Conservation (phyloP, 2,329 filamentous ascomycete species). For the Fusarium brachygibbosum region DNA sequence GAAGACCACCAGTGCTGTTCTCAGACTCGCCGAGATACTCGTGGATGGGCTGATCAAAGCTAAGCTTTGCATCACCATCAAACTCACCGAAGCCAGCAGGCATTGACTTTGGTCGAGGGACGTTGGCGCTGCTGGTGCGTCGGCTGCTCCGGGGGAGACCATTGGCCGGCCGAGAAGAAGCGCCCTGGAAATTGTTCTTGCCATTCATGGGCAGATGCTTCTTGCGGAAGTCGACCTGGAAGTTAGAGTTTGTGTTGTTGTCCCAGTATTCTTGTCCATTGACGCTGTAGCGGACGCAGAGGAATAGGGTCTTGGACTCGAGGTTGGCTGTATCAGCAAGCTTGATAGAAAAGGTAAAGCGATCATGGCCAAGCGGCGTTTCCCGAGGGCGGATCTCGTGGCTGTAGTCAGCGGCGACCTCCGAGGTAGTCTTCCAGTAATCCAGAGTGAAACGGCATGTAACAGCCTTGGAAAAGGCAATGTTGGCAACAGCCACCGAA, state of each 20-base stretch:
- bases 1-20: slow-evolving; percentile 67
- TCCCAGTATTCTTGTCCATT: slow-evolving; percentile 93
- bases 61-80: slow-evolving; percentile 69
- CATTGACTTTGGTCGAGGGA: slow-evolving; percentile 67
- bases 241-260: slow-evolving; percentile 89
- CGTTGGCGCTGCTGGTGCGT: slow-evolving; percentile 57
- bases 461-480: slow-evolving; percentile 90
- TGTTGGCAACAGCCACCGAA: slow-evolving; percentile 85
- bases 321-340: slow-evolving; percentile 91
- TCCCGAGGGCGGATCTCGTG: slow-evolving; percentile 80
- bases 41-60: slow-evolving; percentile 71
- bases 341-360: slow-evolving; percentile 95
- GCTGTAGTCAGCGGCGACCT: slow-evolving; percentile 89
- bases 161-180: slow-evolving; percentile 64
- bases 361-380: slow-evolving; percentile 77
- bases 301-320: slow-evolving; percentile 90
- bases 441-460: slow-evolving; percentile 96
- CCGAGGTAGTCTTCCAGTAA: slow-evolving; percentile 98
- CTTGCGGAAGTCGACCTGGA: slow-evolving; percentile 93
- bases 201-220: slow-evolving; percentile 74
- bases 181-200: slow-evolving; percentile 66
- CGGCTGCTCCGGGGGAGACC: slow-evolving; percentile 77
- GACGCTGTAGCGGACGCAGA: slow-evolving; percentile 90
- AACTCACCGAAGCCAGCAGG: slow-evolving; percentile 79
- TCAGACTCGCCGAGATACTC: slow-evolving; percentile 74